Conservation (phyloP, 73 alveolate genomes). For the Breviolum minutum region DNA sequence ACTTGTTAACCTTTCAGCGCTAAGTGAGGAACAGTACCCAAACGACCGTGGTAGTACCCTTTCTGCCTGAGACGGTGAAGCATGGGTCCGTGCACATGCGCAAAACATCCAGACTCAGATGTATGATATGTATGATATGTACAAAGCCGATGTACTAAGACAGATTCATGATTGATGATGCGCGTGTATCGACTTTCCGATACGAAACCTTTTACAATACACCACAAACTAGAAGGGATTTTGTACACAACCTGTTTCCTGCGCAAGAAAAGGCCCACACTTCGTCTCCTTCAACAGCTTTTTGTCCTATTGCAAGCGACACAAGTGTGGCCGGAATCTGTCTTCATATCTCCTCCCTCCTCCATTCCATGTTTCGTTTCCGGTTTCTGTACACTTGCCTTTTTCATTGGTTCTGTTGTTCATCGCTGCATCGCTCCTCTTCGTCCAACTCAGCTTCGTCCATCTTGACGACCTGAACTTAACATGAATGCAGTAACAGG, state of each 20-base stretch:
- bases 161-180: no score
- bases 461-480: conserved; percentile 75
- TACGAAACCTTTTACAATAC: no score
- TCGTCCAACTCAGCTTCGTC: conserved; percentile 88
- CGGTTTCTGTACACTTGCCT: no score
- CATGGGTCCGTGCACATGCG: not conserved
- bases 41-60: conserved; percentile 91
- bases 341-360: not conserved
- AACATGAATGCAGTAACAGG: not conserved
- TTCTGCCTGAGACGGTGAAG: conserved; percentile 40
- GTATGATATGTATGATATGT: no score
- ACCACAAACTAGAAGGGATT: no score
- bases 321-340: not conserved
- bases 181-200: no score
- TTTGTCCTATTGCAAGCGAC: conserved; percentile 37
- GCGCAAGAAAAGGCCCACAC: not conserved
- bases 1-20: not conserved
- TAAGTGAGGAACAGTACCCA: conserved; percentile 23
- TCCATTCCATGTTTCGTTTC: no score
- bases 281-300: conserved; percentile 82
- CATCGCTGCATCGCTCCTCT: not conserved
- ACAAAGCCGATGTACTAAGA: no score
- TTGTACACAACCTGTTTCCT: no score
- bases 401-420: no score
- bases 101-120: no score